A percentile compares a stretch with the other conserved stretches of the same genome.
phyloP scores from a whole-genome alignment of 345 rosid genomes.

The Eucalyptus sideroxylon region DNA sequence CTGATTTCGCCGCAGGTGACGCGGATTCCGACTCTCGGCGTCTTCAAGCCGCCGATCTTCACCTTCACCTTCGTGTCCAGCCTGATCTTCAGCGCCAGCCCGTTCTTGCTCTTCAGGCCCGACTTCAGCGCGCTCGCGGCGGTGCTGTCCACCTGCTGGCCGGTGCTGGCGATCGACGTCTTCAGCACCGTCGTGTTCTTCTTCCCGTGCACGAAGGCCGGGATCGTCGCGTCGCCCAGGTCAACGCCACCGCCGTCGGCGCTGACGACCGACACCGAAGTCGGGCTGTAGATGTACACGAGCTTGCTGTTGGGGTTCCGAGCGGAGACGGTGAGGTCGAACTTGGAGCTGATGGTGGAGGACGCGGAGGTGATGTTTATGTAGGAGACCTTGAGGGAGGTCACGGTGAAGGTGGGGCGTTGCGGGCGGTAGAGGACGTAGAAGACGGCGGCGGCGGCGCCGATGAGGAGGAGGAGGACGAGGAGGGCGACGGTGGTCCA shows the following conservation, averaged over 20 bases:
- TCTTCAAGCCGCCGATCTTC: conserved; percentile 54
- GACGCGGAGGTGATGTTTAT: conserved; percentile 21
- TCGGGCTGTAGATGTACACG: conserved; percentile 38
- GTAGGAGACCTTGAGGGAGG: conserved; percentile 11
- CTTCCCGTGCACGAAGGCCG: conserved; percentile 48
- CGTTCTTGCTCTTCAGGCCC: conserved; percentile 45
- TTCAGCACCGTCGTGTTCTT: conserved; percentile 66
- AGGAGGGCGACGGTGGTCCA: conserved; percentile 20
- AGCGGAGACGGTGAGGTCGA: conserved; percentile 53
- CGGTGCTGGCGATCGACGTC: conserved; percentile 23
- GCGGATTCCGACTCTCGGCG: conserved; percentile 48
- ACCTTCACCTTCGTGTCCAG: conserved; percentile 56
- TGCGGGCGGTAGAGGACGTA: conserved; percentile 34
- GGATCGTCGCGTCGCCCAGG: conserved; percentile 45
- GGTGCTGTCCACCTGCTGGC: conserved; percentile 23
- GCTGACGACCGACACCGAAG: conserved; percentile 17
- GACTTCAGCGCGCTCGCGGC: conserved; percentile 33
- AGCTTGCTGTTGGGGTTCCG: conserved; percentile 77
- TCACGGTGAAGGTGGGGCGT: conserved; percentile 23
- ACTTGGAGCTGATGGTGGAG: conserved; percentile 28
- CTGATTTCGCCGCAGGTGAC: conserved; percentile 61
- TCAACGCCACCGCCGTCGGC: conserved; percentile 24
- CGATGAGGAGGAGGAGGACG: conserved; percentile 13
- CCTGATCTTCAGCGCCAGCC: conserved; percentile 37
- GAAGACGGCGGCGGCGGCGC: conserved; percentile 8